Percentiles rank a stretch among this genome's conserved stretches.
Evolutionary conservation across 768 basidiomycete genomes (phyloP).

Genomic region (Auriscalpium microsporum): DNA sequence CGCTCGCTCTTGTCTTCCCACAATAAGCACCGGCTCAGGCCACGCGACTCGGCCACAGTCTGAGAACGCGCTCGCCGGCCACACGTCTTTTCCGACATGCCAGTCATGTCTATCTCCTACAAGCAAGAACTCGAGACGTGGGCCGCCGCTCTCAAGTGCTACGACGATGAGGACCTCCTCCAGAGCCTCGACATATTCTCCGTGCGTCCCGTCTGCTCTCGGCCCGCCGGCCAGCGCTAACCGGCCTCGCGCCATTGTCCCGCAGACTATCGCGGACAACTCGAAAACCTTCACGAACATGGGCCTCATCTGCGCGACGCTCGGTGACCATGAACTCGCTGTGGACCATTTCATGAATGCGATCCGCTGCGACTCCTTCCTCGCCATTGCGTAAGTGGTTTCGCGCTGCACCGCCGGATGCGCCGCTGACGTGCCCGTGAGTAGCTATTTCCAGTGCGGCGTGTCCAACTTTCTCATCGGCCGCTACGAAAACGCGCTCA

Average conservation of each 20-base stretch:
- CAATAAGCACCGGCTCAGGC: too few species aligned
- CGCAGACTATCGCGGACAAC: slow-evolving; percentile 68
- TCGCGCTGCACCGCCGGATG: too few species aligned
- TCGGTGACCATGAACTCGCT: slow-evolving; percentile 81
- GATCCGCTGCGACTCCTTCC: slow-evolving; percentile 68
- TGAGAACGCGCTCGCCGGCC: too few species aligned
- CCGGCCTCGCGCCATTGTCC: neutral
- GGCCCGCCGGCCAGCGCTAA: neutral
- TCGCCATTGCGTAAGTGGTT: slow-evolving; percentile 73
- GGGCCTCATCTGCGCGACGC: slow-evolving; percentile 86
- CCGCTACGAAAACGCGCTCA: slow-evolving; percentile 66
- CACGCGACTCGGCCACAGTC: too few species aligned
- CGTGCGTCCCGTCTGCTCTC: slow-evolving; percentile 31
- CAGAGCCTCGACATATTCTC: slow-evolving; percentile 68
- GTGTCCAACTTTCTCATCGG: slow-evolving; percentile 83
- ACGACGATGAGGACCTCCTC: slow-evolving; percentile 78
- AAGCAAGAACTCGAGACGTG: slow-evolving; percentile 70
- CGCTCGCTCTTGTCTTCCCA: too few species aligned
- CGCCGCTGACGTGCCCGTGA: neutral
- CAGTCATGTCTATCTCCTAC: slow-evolving; percentile 25
- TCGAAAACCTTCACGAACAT: slow-evolving; percentile 91
- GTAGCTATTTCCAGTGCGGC: slow-evolving; percentile 80
- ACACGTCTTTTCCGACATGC: too few species aligned
- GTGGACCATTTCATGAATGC: slow-evolving; percentile 77
- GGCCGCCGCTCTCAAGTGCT: slow-evolving; percentile 81